A percentile compares a stretch with the other conserved stretches of the same genome.
These are phyloP conservation scores for Chlamydomonas applanata DNA, from an alignment of 139 green algal species.

Conservation along the genomic window DNA sequence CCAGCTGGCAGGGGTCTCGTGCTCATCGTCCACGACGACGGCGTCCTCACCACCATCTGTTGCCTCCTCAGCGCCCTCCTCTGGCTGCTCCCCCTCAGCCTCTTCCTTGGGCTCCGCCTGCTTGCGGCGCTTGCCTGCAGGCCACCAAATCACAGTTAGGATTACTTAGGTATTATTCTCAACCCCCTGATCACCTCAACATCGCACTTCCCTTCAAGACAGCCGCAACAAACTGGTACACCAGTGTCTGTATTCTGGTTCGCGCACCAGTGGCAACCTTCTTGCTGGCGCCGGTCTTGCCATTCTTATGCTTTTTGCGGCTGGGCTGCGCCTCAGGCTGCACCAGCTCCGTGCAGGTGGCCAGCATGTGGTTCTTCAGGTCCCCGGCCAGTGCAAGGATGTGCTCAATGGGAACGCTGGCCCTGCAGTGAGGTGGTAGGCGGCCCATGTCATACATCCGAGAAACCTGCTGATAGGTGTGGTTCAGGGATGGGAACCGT, in stretches of 20 bases:
- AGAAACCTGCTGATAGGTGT: too few relatives aligned
- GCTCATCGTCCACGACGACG: conserved; percentile 13
- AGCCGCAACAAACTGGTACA: too few relatives aligned
- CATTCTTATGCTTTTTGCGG: conserved; percentile 12
- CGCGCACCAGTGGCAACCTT: background rate
- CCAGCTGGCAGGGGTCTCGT: conserved; percentile 57
- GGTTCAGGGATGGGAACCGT: too few relatives aligned
- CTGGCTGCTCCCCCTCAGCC: background rate
- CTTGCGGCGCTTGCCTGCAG: conserved; percentile 17
- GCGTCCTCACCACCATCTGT: conserved; percentile 16
- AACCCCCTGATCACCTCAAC: too few relatives aligned
- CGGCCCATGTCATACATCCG: too few relatives aligned
- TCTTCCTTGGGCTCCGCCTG: background rate
- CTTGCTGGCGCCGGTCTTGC: background rate
- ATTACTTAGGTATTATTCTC: too few relatives aligned
- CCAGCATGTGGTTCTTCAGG: conserved; percentile 53
- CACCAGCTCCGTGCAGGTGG: conserved; percentile 7
- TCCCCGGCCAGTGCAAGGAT: conserved; percentile 35
- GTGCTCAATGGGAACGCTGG: conserved; percentile 49
- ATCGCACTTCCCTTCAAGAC: too few relatives aligned
- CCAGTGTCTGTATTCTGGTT: too few relatives aligned
- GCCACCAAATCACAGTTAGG: too few relatives aligned
- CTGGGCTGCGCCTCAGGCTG: background rate
- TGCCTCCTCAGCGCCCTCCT: background rate
- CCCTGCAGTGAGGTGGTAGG: background rate